Evolutionary conservation across 2,329 filamentous ascomycete species (phyloP).

Genomic region (Ceratocystis alfenasii): DNA sequence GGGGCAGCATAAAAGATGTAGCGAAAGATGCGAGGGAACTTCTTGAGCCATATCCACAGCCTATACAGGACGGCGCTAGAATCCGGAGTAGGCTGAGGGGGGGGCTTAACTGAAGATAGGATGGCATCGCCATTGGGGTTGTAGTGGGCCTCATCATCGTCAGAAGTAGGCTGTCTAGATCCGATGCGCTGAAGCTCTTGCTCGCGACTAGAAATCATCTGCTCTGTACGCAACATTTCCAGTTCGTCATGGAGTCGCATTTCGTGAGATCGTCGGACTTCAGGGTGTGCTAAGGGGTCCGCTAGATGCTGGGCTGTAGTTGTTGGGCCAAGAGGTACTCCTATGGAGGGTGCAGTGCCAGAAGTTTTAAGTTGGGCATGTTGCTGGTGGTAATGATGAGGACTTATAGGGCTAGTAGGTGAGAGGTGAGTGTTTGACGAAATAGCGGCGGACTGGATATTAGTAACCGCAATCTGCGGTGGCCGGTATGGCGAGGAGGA

Average conservation of each 20-base stretch:
- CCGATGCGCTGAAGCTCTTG: constrained; percentile 16
- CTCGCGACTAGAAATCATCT: constrained; percentile 34
- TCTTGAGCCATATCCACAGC: constrained; percentile 36
- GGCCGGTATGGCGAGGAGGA: constrained; percentile 10
- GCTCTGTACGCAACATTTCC: constrained; percentile 38
- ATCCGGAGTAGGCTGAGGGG: constrained; percentile 20
- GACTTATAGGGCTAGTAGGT: constrained; percentile 18
- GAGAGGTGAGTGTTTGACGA: constrained; percentile 13
- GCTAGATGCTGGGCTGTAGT: constrained; percentile 12
- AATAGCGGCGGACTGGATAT: not conserved
- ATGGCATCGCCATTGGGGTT: constrained; percentile 14
- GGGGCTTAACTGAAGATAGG: constrained; percentile 16
- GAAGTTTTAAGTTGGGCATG: constrained; percentile 11
- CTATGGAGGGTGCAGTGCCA: not conserved
- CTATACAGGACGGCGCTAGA: constrained; percentile 31
- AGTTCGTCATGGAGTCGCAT: constrained; percentile 38
- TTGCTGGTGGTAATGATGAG: constrained; percentile 11
- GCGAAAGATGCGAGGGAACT: constrained; percentile 40
- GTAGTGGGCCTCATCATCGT: constrained; percentile 27
- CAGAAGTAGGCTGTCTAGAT: constrained; percentile 16
- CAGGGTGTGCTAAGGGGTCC: constrained; percentile 4
- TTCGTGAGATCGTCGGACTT: constrained; percentile 18
- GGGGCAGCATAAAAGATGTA: constrained; percentile 40
- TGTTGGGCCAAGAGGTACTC: constrained; percentile 16
- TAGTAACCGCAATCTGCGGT: constrained; percentile 15